Evolutionary conservation across 1,139 yeast species (phyloP).

Genomic region (Pichia sp.): DNA sequence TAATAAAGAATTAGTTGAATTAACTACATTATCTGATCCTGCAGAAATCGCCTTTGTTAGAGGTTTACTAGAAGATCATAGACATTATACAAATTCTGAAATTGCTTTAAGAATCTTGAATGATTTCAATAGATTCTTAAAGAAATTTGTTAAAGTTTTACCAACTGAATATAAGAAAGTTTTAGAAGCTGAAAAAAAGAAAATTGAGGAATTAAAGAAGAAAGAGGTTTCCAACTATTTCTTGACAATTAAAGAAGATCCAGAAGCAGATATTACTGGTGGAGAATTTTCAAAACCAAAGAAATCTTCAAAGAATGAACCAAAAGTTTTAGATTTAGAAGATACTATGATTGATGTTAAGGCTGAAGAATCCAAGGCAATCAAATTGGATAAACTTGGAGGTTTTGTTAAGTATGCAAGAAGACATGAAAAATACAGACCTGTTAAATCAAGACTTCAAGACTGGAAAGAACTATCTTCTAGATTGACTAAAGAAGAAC

Average conservation of each 20-base stretch:
- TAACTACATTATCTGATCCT: slow-evolving; percentile 73
- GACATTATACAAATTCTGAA: slow-evolving; percentile 90
- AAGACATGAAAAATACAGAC: slow-evolving; percentile 81
- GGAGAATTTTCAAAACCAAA: slow-evolving; percentile 58
- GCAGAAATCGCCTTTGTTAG: slow-evolving; percentile 91
- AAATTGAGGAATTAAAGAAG: slow-evolving; percentile 59
- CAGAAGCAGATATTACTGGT: slow-evolving; percentile 80
- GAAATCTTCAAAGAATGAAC: slow-evolving; percentile 52
- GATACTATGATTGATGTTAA: slow-evolving; percentile 73
- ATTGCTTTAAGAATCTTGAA: slow-evolving; percentile 77
- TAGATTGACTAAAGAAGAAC: slow-evolving; percentile 78
- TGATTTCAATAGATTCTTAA: slow-evolving; percentile 83
- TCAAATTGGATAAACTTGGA: slow-evolving; percentile 66
- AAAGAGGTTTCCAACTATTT: slow-evolving; percentile 56
- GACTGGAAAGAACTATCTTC: slow-evolving; percentile 93
- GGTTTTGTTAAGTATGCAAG: slow-evolving; percentile 94
- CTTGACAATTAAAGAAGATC: slow-evolving; percentile 68
- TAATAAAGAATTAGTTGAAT: slow-evolving; percentile 76
- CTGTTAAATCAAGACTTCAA: slow-evolving; percentile 64
- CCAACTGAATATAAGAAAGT: slow-evolving; percentile 91
- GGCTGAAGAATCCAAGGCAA: slow-evolving; percentile 56
- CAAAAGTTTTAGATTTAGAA: slow-evolving; percentile 83
- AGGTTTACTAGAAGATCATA: slow-evolving; percentile 90
- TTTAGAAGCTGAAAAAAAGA: slow-evolving; percentile 68
- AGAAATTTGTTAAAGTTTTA: slow-evolving; percentile 87